Evolutionary conservation across 2,329 filamentous ascomycete genomes (phyloP).

Genomic region (Fusarium nanum): DNA sequence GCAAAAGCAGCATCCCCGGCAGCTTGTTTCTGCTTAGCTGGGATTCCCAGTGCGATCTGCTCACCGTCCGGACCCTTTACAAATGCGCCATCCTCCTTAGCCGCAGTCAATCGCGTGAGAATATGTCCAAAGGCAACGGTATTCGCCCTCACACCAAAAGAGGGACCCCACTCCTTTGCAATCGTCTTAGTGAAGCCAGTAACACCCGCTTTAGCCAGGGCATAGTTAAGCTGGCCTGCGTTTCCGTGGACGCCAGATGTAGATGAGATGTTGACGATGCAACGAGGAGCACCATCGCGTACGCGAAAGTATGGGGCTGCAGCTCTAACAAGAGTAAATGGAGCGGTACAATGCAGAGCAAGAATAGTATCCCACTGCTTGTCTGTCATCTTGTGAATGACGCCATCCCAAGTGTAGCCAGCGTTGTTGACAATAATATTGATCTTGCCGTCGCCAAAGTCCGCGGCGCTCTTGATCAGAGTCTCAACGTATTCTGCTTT

Average conservation of each 20-base stretch:
- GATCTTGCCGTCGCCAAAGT: conserved; percentile 87
- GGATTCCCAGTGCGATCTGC: conserved; percentile 80
- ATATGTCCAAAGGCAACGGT: conserved; percentile 88
- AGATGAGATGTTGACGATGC: conserved; percentile 85
- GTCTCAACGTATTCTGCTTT: conserved; percentile 75
- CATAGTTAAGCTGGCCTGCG: conserved; percentile 91
- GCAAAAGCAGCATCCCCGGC: conserved; percentile 60
- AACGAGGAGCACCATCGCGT: conserved; percentile 81
- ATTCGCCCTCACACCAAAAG: conserved; percentile 84
- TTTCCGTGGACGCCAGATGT: conserved; percentile 88
- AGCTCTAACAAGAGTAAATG: conserved; percentile 83
- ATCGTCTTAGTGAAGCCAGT: conserved; percentile 88
- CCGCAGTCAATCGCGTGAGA: conserved; percentile 80
- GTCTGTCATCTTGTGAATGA: conserved; percentile 92
- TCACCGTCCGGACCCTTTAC: conserved; percentile 80
- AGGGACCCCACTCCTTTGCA: conserved; percentile 90
- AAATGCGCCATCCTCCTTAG: conserved; percentile 86
- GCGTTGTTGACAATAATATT: conserved; percentile 94
- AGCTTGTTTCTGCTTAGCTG: conserved; percentile 65
- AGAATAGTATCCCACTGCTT: conserved; percentile 93
- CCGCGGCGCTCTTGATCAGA: conserved; percentile 79
- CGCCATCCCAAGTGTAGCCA: conserved; percentile 92
- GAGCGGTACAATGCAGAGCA: conserved; percentile 83
- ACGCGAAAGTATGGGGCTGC: conserved; percentile 90
- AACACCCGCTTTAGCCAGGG: conserved; percentile 85